phyloP scores from a whole-genome alignment of 352 stramenopile species.

The Discostella stelligera region DNA sequence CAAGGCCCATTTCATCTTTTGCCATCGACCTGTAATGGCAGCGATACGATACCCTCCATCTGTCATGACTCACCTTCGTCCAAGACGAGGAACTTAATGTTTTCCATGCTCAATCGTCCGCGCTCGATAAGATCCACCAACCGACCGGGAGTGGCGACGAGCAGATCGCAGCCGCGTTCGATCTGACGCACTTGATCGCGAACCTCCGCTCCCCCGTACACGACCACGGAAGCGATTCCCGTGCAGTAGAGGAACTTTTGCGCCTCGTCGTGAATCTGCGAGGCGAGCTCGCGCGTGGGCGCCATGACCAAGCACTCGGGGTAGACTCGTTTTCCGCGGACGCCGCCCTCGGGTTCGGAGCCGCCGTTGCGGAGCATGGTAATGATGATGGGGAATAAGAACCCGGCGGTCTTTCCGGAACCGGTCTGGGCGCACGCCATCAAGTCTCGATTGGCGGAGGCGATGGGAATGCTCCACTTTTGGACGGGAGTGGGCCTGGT shows the following conservation, averaged over 20 bases:
- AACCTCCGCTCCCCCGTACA: slow-evolving; percentile 75
- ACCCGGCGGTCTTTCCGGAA: slow-evolving; percentile 94
- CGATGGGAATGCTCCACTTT: slow-evolving; percentile 99
- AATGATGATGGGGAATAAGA: slow-evolving; percentile 91
- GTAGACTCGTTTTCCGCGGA: slow-evolving; percentile 69
- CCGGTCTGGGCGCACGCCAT: slow-evolving; percentile 99
- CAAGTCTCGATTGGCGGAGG: slow-evolving; percentile 91
- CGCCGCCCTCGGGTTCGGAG: slow-evolving; percentile 42
- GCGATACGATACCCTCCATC: too few relatives aligned
- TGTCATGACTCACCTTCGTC: slow-evolving; percentile 90
- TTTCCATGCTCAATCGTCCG: slow-evolving; percentile 86
- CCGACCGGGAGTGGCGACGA: slow-evolving; percentile 94
- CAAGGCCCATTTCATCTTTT: too few relatives aligned
- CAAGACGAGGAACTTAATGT: slow-evolving; percentile 96
- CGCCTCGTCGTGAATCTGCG: slow-evolving; percentile 92
- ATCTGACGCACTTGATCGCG: slow-evolving; percentile 76
- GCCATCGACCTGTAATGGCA: slow-evolving; percentile 55
- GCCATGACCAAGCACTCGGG: slow-evolving; percentile 90
- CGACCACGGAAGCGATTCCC: slow-evolving; percentile 94
- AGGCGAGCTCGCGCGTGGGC: slow-evolving; percentile 94
- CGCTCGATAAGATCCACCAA: slow-evolving; percentile 98
- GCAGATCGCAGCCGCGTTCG: slow-evolving; percentile 88
- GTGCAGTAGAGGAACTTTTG: slow-evolving; percentile 83
- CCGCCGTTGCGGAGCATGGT: slow-evolving; percentile 77
- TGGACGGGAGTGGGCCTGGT: slow-evolving; percentile 97